These are phyloP conservation scores for Sarocladium brachiariae DNA, from an alignment of 2,329 filamentous ascomycete genomes.

Conservation along the genomic window DNA sequence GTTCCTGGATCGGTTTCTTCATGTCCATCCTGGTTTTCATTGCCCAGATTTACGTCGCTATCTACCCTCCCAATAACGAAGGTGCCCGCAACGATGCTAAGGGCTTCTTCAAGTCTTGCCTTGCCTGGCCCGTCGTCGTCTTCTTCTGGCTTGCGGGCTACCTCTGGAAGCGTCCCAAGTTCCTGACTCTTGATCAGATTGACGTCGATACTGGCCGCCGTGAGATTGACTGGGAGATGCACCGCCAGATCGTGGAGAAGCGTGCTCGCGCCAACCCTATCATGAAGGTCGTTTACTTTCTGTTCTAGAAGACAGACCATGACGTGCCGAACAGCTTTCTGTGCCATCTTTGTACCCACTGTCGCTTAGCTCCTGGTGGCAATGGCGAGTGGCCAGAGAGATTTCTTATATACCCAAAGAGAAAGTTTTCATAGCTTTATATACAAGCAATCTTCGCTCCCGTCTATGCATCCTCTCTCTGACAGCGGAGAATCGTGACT, in stretches of 20 bases:
- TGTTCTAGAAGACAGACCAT: too few species aligned
- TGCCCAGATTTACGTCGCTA: conserved; percentile 46
- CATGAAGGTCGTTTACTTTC: conserved; percentile 10
- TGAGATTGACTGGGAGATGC: conserved; percentile 51
- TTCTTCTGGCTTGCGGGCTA: conserved; percentile 49
- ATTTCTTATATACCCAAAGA: conserved; percentile 8
- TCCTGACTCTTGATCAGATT: conserved; percentile 51
- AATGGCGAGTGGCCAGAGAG: neutral
- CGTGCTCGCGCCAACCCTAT: conserved; percentile 6
- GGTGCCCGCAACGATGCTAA: conserved; percentile 21
- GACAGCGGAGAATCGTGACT: too few species aligned
- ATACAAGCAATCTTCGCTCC: conserved; percentile 5
- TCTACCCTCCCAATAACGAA: conserved; percentile 27
- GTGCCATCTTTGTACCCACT: neutral
- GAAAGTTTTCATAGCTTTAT: conserved; percentile 3
- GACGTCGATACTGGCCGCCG: conserved; percentile 61
- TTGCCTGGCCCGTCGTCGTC: conserved; percentile 48
- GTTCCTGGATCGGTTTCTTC: conserved; percentile 56
- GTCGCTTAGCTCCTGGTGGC: neutral
- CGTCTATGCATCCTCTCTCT: too few species aligned
- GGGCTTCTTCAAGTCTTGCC: conserved; percentile 47
- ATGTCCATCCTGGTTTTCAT: conserved; percentile 51
- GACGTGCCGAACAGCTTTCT: too few species aligned
- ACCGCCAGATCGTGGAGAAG: conserved; percentile 12
- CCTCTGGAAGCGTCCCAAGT: conserved; percentile 56